These are phyloP conservation scores for Umbelopsis sp. DNA, from an alignment of 192 early-diverging fungal species.

Conservation along the genomic window DNA sequence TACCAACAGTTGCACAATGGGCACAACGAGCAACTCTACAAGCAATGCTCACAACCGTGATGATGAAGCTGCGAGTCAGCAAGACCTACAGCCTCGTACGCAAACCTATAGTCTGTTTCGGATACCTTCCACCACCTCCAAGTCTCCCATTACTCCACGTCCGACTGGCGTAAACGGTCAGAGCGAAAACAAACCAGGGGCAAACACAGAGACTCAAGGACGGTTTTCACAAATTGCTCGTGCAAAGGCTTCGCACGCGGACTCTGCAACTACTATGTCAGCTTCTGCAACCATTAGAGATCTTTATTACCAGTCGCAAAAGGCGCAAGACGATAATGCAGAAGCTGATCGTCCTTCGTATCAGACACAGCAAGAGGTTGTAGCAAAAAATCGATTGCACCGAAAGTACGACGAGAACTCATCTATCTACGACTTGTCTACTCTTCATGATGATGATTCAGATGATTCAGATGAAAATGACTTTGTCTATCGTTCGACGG, in stretches of 20 bases:
- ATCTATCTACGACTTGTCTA: slow-evolving; percentile 1
- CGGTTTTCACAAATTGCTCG: neutral
- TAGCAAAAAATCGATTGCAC: neutral
- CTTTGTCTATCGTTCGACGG: slow-evolving; percentile 28
- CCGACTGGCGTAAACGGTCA: slow-evolving; percentile 5
- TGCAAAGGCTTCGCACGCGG: neutral
- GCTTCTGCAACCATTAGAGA: slow-evolving; percentile 37
- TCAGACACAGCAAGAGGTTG: slow-evolving; percentile 15
- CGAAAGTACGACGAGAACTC: slow-evolving; percentile 7
- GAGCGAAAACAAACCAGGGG: neutral
- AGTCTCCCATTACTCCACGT: slow-evolving; percentile 8
- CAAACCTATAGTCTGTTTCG: slow-evolving; percentile 16
- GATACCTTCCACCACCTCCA: neutral
- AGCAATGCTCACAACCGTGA: neutral
- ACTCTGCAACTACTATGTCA: slow-evolving; percentile 18
- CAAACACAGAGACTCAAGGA: neutral
- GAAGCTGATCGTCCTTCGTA: neutral
- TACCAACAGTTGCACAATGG: neutral
- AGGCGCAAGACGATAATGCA: neutral
- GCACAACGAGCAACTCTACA: neutral
- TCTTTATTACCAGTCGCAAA: slow-evolving; percentile 35
- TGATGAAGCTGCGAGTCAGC: neutral
- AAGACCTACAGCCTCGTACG: neutral
- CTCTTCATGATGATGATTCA: slow-evolving; percentile 4
- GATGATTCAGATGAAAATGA: slow-evolving; percentile 29